Conservation (phyloP, 2,329 filamentous ascomycete species). For the Alternaria ethzedia region DNA sequence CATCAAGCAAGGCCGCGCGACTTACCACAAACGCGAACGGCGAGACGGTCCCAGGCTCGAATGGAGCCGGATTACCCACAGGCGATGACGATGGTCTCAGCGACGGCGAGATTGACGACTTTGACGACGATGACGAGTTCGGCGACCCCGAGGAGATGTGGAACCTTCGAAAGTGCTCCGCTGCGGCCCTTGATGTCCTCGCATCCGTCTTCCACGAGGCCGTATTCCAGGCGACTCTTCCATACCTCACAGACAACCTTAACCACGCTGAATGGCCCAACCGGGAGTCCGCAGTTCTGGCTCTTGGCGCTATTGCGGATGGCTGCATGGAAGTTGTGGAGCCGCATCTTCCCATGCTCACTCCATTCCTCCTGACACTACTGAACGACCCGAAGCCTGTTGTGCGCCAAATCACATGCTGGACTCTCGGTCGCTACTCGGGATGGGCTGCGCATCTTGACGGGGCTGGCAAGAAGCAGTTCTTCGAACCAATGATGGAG, state of each 20-base stretch:
- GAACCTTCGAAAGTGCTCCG: constrained; percentile 96
- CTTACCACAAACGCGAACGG: constrained; percentile 59
- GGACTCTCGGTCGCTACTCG: constrained; percentile 94
- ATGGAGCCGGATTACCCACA: constrained; percentile 54
- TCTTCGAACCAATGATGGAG: constrained; percentile 96
- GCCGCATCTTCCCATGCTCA: constrained; percentile 87
- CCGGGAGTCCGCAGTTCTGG: constrained; percentile 91
- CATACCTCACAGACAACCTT: constrained; percentile 89
- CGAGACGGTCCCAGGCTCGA: constrained; percentile 49
- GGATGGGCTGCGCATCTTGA: constrained; percentile 83
- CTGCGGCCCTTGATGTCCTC: constrained; percentile 92
- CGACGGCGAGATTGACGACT: constrained; percentile 83
- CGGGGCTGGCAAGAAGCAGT: constrained; percentile 72
- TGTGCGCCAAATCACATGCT: constrained; percentile 95
- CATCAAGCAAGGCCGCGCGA: constrained; percentile 70
- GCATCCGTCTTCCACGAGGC: constrained; percentile 86
- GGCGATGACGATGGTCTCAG: constrained; percentile 73
- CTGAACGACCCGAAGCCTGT: constrained; percentile 86
- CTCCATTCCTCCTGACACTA: constrained; percentile 87
- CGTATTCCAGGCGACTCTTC: constrained; percentile 90
- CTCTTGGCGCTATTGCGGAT: constrained; percentile 91
- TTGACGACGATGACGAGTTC: constrained; percentile 73
- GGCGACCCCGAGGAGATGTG: constrained; percentile 87
- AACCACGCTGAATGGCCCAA: constrained; percentile 89
- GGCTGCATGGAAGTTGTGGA: constrained; percentile 90